These are phyloP conservation scores for Cystobasidium tubakii DNA, from an alignment of 768 basidiomycete species.

Conservation along the genomic window DNA sequence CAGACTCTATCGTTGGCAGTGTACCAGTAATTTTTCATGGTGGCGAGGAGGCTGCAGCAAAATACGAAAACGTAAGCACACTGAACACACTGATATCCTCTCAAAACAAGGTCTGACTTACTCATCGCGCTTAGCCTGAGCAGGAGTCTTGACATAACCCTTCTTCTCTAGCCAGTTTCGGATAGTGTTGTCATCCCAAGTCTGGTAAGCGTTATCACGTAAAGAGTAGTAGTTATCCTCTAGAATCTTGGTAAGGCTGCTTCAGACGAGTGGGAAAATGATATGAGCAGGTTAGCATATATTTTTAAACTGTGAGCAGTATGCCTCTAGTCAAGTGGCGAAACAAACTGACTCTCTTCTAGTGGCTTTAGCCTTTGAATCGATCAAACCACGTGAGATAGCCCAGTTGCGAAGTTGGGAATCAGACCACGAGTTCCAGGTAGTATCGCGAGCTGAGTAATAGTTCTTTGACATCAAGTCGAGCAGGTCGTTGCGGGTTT, in stretches of 20 bases:
- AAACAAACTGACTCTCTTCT: constrained; percentile 7
- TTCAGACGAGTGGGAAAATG: background rate
- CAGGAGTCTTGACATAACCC: constrained; percentile 57
- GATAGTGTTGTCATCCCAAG: constrained; percentile 74
- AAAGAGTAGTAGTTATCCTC: constrained; percentile 51
- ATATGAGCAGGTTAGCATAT: constrained; percentile 46
- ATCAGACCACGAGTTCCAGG: constrained; percentile 44
- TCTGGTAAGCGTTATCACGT: constrained; percentile 49
- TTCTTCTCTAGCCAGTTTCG: constrained; percentile 73
- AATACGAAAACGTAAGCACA: background rate
- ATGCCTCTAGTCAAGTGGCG: too few relatives aligned
- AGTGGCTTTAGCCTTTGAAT: constrained; percentile 38
- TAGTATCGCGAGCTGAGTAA: constrained; percentile 51
- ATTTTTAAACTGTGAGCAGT: too few relatives aligned
- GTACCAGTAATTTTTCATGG: constrained; percentile 28
- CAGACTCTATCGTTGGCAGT: constrained; percentile 37
- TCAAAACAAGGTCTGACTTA: constrained; percentile 33
- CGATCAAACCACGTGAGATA: constrained; percentile 41
- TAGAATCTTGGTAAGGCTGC: constrained; percentile 47
- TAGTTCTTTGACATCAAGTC: constrained; percentile 72
- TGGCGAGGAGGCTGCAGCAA: background rate
- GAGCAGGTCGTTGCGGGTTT: constrained; percentile 59
- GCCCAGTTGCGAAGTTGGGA: constrained; percentile 43
- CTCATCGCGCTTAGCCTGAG: constrained; percentile 38
- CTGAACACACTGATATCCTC: too few relatives aligned